Base-by-base conservation (phyloP, 1,139 yeast genomes). In the Casaregolazyma lundiana region DNA sequence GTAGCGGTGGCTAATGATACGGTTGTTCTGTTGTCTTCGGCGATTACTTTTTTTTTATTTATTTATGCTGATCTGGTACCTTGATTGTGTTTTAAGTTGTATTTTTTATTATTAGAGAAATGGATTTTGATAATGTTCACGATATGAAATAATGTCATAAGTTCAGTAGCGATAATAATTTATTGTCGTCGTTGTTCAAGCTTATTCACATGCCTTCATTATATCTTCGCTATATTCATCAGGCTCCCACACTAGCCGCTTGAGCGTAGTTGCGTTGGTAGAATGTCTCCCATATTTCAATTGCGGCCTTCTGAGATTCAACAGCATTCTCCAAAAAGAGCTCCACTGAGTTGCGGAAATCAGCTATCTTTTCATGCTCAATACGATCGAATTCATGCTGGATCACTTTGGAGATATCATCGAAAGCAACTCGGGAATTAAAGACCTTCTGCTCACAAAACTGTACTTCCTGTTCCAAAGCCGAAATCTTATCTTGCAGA, bases 301-400 rank as follows among this genome's bases (percentile, higher is more conserved):
- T 92, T 29, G 92, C 81, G 64, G 89, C 97, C 68, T 92, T 94
- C 64, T 92, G 98, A 15, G 92, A 77, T 66, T 92, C 98, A 44
- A 90, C 86, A 19, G 95, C 80, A 50, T 94, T 80, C 65, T 94
- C 98, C 60, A 95, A 76, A 58, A 81, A 90, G 18, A 90, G 82
- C 66, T 92, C 99, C 49, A 92, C 88, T 53, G 90, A 78, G 60
- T 87, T 86, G 60, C 96, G 77, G 66, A 94, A 89, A 60, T 92
- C 98, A 42, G 78, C 81, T 42, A 89, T 77, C 59, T 84, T 86
- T 48, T 83, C 94, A 41, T 72, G 70, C 61, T 88, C 96, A 62
- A 90, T 87, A 35, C 71, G 61, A 18, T 75, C 77, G 43, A 92
- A 68, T 60, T 92, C 97, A 35, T 65, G 63, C 59, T 79, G 83